Evolutionary conservation across 495 filamentous ascomycete species (phyloP), one percentile per base, ranked within the genome.

Genomic region (Talaromyces nanjingensis): DNA sequence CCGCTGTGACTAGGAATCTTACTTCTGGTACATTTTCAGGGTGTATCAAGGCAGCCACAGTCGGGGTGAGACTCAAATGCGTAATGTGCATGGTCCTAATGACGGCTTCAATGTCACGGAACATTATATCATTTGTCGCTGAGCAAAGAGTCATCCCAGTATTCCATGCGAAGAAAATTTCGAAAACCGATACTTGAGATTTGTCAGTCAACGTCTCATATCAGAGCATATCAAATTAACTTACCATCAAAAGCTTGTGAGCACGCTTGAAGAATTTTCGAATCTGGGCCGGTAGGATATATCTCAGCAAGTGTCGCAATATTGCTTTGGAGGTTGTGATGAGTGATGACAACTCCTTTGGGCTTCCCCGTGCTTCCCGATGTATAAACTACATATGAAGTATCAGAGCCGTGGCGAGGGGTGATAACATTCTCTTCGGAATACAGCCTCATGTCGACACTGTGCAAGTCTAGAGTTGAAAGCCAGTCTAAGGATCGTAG

Each of bases 1-100:
- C 90, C 0, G 88, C 84, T 0, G 84, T 87, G 37, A 89, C 83
- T 0, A 96, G 71, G 57, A 91, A 87, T 56, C 83, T 69, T 1
- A 93, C 88, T 14, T 60, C 70, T 0, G 89, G 89, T 0, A 91
- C 83, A 59, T 83, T 84, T 4, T 71, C 62, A 0, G 89, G 88
- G 33, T 84, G 71, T 18, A 92, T 70, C 11, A 89, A 74, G 3
- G 87, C 85, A 11, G 91, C 89, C 11, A 93, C 86, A 0, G 88
- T 91, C 6, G 91, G 88, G 0, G 91, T 93, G 71, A 92, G 76
- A 66, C 86, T 89, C 31, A 93, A 80, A 71, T 93, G 91, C 0
- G 90, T 92, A 47, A 92, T 78, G 0, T 72, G 56, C 27, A 92
- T 70, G 0, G 69, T 65, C 33, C 83, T 77, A 24, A 93, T 85